Conservation (phyloP, 495 filamentous ascomycete genomes). For the Penicillium ucsense region DNA sequence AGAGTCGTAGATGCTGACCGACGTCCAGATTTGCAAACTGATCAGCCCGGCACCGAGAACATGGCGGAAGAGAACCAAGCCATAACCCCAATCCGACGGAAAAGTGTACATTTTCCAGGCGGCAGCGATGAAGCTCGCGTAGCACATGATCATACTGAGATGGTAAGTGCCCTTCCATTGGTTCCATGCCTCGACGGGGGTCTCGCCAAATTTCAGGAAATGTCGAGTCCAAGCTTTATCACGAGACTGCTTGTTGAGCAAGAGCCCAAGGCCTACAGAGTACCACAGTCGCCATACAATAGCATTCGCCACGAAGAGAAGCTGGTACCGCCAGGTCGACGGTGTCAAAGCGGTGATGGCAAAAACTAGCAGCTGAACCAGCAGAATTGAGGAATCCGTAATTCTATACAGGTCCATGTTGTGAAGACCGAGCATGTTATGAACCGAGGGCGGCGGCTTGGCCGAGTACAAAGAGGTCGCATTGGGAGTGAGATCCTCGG, state of each 20-base stretch:
- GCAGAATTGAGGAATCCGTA: conserved; percentile 68
- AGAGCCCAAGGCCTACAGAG: conserved; percentile 74
- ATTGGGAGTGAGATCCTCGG: conserved; percentile 30
- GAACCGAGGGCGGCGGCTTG: conserved; percentile 54
- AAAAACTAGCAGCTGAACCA: conserved; percentile 65
- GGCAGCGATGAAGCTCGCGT: conserved; percentile 79
- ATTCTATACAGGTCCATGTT: conserved; percentile 84
- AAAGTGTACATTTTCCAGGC: conserved; percentile 93
- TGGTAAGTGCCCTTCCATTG: conserved; percentile 98
- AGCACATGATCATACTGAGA: conserved; percentile 79
- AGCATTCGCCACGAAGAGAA: conserved; percentile 73
- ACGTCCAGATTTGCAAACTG: conserved; percentile 86
- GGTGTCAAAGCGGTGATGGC: conserved; percentile 67
- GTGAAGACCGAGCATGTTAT: conserved; percentile 68
- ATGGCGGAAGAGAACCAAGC: conserved; percentile 75
- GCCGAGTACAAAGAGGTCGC: conserved; percentile 26
- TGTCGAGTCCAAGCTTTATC: conserved; percentile 91
- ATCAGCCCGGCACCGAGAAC: conserved; percentile 73
- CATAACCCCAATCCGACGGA: conserved; percentile 76
- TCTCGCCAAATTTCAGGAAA: conserved; percentile 94
- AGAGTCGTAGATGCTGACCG: conserved; percentile 87
- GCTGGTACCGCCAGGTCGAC: conserved; percentile 60
- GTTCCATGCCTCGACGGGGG: conserved; percentile 81
- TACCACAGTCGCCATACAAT: conserved; percentile 85
- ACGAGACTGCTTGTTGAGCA: conserved; percentile 77